Conservation (phyloP, 192 early-diverging fungal species). For the Entomortierella beljakovae region DNA sequence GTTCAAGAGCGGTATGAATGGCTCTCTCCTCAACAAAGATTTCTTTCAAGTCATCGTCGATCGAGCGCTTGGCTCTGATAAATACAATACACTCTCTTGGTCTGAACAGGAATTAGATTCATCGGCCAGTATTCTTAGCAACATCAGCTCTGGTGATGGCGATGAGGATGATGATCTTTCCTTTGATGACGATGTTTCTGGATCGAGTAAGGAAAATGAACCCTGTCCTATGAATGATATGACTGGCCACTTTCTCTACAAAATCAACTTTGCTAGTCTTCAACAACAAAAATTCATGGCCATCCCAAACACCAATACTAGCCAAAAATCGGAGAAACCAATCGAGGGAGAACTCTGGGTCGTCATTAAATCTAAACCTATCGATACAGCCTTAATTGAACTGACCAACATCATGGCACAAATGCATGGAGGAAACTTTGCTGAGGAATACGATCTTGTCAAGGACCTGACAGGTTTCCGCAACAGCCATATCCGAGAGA, state of each 20-base stretch:
- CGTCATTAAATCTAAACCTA: constrained; percentile 52
- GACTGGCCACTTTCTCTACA: constrained; percentile 45
- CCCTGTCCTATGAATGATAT: constrained; percentile 47
- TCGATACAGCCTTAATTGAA: constrained; percentile 51
- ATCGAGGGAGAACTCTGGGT: constrained; percentile 29
- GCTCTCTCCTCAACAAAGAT: constrained; percentile 38
- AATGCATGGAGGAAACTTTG: constrained; percentile 36
- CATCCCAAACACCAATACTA: constrained; percentile 12
- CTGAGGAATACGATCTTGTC: constrained; percentile 48
- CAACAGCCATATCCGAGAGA: constrained; percentile 50
- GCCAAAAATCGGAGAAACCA: not conserved
- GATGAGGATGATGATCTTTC: constrained; percentile 24
- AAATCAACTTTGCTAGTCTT: constrained; percentile 20
- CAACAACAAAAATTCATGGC: not conserved
- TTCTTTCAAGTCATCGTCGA: constrained; percentile 49
- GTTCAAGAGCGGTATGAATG: constrained; percentile 55
- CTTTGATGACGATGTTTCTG: not conserved
- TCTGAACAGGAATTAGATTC: constrained; percentile 41
- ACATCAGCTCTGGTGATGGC: constrained; percentile 42
- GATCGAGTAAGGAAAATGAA: not conserved
- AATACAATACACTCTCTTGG: constrained; percentile 20
- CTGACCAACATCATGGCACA: constrained; percentile 55
- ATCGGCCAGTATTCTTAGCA: constrained; percentile 46
- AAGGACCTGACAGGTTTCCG: constrained; percentile 48
- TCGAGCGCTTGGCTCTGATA: constrained; percentile 38